Evolutionary conservation across 306 rosid genomes (phyloP).

Genomic region (Vachellia collinsii): DNA sequence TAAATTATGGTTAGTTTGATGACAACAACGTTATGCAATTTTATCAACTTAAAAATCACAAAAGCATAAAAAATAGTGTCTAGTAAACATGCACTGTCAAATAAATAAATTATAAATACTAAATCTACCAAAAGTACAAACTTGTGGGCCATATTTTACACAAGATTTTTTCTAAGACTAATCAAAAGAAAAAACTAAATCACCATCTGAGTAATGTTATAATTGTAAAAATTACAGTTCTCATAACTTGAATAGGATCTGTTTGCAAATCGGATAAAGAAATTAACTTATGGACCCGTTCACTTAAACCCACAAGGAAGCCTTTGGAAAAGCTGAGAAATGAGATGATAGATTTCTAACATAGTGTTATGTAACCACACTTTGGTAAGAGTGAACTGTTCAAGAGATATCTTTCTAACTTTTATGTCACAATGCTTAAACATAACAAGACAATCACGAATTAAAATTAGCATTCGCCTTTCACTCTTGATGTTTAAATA

Average conservation of each 20-base stretch:
- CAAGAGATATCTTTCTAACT: background rate
- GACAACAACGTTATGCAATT: slow-evolving; percentile 32
- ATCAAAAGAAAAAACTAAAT: background rate
- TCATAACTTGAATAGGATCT: background rate
- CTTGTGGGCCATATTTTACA: slow-evolving; percentile 1
- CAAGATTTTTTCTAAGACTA: background rate
- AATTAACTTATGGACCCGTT: background rate
- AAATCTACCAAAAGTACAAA: slow-evolving; percentile 4
- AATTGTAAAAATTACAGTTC: background rate
- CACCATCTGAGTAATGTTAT: background rate
- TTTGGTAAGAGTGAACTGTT: background rate
- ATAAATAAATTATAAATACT: slow-evolving; percentile 15
- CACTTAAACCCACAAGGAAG: background rate
- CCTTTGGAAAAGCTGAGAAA: background rate
- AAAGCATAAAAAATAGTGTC: slow-evolving; percentile 12
- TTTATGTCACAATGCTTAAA: background rate
- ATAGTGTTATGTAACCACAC: background rate
- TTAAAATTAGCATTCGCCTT: background rate
- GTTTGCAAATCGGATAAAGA: background rate
- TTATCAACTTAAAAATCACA: slow-evolving; percentile 27
- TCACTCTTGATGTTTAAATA: background rate
- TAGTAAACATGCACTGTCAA: slow-evolving; percentile 9
- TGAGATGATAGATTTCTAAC: background rate
- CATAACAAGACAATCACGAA: background rate
- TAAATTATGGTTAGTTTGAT: slow-evolving; percentile 29